Base-by-base conservation (phyloP, 1,284 basidiomycete genomes). In the Amylostereum areolatum region DNA sequence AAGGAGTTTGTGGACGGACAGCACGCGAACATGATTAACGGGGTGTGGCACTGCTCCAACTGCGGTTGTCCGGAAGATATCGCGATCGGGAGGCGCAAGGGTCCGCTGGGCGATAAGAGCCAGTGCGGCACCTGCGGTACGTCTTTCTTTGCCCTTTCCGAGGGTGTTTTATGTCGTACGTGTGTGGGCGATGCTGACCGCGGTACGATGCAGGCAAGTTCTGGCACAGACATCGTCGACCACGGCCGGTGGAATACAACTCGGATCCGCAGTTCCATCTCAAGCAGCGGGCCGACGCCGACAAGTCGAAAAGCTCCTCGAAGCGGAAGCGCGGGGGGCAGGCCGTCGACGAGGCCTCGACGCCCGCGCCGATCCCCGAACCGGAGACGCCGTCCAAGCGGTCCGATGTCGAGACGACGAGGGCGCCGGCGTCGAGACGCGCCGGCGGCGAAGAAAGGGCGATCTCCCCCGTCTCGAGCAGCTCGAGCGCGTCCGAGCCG, bases 11-110 rank as follows among this genome's bases (percentile, higher is more conserved):
- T 80, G 31, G 87, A 89, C 58, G 85, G 86, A 6, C 86, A 90
- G 60, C 89, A 90, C 59, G 74, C 83, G 39, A 90, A 91, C 61
- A 75, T 81, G 59, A 87, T 93, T 60, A 72, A 92, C 58, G 91
- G 89, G 1, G 74, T 86, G 3, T 96, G 92, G 92, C 90, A 92
- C 68, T 96, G 92, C 65, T 91, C 88, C 40, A 93, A 93, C 62
- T 94, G 86, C 56, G 92, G 92, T 18, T 89, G 89, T 61, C 92
- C 93, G 0, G 92, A 92, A 61, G 80, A 71, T 55, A 83, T 94
- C 48, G 88, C 92, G 2, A 73, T 92, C 46, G 90, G 92, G 7
- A 73, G 88, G 55, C 75, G 90, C 57, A 95, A 95, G 64, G 93
- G 93, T 2, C 92, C 91, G 3, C 69, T 92, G 50, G 93, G 94